Evolutionary conservation across 768 basidiomycete genomes (phyloP), one percentile per base, ranked within the genome.

Genomic region (Lentinula edodes): DNA sequence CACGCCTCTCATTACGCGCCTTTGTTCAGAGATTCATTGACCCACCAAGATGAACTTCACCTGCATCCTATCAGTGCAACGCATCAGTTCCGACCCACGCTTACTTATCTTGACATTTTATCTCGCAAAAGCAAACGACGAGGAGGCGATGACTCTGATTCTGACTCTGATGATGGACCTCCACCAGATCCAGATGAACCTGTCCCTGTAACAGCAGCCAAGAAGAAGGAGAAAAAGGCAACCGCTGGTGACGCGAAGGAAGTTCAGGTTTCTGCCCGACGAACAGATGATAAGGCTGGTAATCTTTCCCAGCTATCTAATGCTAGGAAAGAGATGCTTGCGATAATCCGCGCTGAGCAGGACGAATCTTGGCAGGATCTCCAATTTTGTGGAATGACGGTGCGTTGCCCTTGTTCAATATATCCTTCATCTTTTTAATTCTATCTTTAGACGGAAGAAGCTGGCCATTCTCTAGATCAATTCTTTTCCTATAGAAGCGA

Each of bases 151-250:
- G 84, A 79, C 7, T 83, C 80, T 3, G 90, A 87, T 60, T 87
- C 87, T 1, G 91, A 92, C 50, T 87, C 86, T 6, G 90, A 91
- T 60, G 88, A 90, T 58, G 90, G 86, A 0, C 89, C 90, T 23
- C 90, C 89, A 28, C 87, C 84, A 46, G 90, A 93, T 68, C 90
- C 90, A 13, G 90, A 92, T 64, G 90, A 91, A 1, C 80, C 83
- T n/a, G 64, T 74, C 5, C 71, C 78, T 36, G 70, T 67, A 6
- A 66, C 72, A 42, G 28, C 61, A 60, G 43, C 61, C 9, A 62
- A 66, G 1, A 84, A 81, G 64, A 89, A 86, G 73, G 89, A 88
- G 67, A 87, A 84, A 70, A 86, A 84, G 70, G 86, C 83, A 66
- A 61, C 78, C 0, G 59, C 72, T 0, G 80, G 74, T n/a, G 88